Percentiles rank a stretch among this genome's conserved stretches.
These are phyloP conservation scores for Austroboletus niveus DNA, from an alignment of 1,284 basidiomycete species.

Conservation along the genomic window DNA sequence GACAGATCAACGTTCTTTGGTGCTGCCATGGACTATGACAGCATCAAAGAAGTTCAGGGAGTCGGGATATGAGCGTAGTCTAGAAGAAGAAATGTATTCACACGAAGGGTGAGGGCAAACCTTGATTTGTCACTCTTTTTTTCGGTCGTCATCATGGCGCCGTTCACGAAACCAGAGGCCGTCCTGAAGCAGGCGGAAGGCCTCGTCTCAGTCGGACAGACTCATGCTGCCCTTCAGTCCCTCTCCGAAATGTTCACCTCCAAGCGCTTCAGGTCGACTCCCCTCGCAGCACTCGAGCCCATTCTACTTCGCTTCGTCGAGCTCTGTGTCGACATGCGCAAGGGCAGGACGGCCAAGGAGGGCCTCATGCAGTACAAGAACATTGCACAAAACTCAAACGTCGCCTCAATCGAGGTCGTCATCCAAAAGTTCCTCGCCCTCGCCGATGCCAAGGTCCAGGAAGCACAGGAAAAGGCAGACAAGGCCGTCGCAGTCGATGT, in stretches of 20 bases:
- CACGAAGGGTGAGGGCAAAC: constrained; percentile 6
- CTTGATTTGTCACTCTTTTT: background rate
- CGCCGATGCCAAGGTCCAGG: constrained; percentile 84
- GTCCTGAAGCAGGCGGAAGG: constrained; percentile 91
- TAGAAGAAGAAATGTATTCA: constrained; percentile 14
- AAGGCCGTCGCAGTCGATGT: constrained; percentile 74
- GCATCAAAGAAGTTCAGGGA: too few relatives aligned
- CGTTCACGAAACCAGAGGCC: constrained; percentile 89
- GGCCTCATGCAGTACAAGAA: constrained; percentile 97
- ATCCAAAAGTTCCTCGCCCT: constrained; percentile 88
- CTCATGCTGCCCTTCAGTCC: constrained; percentile 84
- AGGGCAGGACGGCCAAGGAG: constrained; percentile 92
- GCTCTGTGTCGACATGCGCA: constrained; percentile 94
- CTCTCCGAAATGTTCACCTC: constrained; percentile 91
- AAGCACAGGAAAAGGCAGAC: constrained; percentile 84
- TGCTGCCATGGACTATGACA: too few relatives aligned
- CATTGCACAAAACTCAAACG: constrained; percentile 91
- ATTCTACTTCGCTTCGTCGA: constrained; percentile 95
- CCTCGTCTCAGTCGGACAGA: constrained; percentile 87
- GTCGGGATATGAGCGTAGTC: constrained; percentile 30
- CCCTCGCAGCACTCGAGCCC: constrained; percentile 88
- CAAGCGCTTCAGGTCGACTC: constrained; percentile 93
- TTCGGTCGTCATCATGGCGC: constrained; percentile 59
- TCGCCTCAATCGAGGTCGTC: constrained; percentile 90
- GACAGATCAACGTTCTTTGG: too few relatives aligned